These are phyloP conservation scores for Prinsepia uniflora DNA, from an alignment of 306 rosid genomes.

Conservation along the genomic window DNA sequence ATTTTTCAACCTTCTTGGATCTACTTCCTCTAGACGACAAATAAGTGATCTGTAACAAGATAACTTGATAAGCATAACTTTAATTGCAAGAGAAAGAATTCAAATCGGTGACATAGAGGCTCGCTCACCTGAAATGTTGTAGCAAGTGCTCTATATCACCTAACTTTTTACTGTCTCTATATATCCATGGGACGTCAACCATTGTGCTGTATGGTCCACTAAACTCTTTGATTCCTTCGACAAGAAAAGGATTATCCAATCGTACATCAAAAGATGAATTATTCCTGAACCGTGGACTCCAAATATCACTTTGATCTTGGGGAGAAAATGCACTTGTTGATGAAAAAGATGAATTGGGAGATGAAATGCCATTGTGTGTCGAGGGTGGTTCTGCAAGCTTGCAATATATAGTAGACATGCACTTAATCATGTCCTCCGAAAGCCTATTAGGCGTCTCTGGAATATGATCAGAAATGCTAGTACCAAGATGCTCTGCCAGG, in stretches of 20 bases:
- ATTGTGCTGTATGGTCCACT: constrained; percentile 98
- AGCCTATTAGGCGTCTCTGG: constrained; percentile 68
- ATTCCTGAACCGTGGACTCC: constrained; percentile 79
- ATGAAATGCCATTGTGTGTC: constrained; percentile 62
- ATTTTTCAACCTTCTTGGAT: constrained; percentile 70
- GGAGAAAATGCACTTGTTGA: constrained; percentile 70
- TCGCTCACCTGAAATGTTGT: constrained; percentile 80
- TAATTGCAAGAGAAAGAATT: constrained; percentile 4
- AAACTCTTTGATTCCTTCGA: constrained; percentile 87
- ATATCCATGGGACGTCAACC: constrained; percentile 92
- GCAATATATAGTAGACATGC: constrained; percentile 86
- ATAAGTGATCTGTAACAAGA: constrained; percentile 65
- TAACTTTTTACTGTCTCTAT: constrained; percentile 66
- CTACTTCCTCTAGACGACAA: constrained; percentile 64
- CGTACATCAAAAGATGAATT: constrained; percentile 66
- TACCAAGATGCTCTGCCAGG: constrained; percentile 95
- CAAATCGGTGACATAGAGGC: constrained; percentile 9
- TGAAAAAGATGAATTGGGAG: constrained; percentile 82
- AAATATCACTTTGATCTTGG: constrained; percentile 64
- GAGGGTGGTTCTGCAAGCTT: constrained; percentile 80
- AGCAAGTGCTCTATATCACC: constrained; percentile 63
- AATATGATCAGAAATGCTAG: constrained; percentile 74
- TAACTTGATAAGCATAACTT: constrained; percentile 17
- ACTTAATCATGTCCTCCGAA: constrained; percentile 92
- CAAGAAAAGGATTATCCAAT: constrained; percentile 83